Evolutionary conservation across 768 basidiomycete species (phyloP).

Genomic region (Neoboletus subvelutipes): DNA sequence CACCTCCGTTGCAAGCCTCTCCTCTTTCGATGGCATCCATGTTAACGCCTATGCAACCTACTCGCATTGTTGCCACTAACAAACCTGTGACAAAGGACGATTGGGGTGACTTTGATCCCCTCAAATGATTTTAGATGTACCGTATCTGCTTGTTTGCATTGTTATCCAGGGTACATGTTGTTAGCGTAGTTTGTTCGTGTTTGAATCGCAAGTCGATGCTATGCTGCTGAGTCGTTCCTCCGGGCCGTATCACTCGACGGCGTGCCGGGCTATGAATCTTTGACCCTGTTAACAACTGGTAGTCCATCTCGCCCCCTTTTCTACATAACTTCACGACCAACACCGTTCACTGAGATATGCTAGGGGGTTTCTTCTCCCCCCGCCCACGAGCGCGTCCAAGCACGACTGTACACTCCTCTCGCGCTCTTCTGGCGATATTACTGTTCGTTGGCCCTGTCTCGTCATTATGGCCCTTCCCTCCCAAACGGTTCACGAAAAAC

Average conservation of each 20-base stretch:
- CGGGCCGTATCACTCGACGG: background rate
- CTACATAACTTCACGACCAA: background rate
- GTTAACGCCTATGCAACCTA: slow-evolving; percentile 57
- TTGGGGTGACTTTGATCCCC: slow-evolving; percentile 83
- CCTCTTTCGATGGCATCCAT: slow-evolving; percentile 47
- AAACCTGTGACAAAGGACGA: slow-evolving; percentile 61
- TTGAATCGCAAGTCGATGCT: slow-evolving; percentile 16
- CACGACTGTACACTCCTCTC: background rate
- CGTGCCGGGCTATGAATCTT: slow-evolving; percentile 9
- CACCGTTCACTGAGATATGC: slow-evolving; percentile 10
- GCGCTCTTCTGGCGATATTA: slow-evolving; percentile 15
- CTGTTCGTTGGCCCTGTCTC: slow-evolving; percentile 22
- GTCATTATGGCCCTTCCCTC: slow-evolving; percentile 78
- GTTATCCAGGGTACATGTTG: background rate
- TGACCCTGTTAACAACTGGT: background rate
- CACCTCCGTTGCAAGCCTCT: slow-evolving; percentile 33
- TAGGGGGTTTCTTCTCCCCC: background rate
- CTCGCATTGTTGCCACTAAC: slow-evolving; percentile 38
- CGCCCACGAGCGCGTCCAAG: background rate
- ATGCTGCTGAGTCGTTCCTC: background rate
- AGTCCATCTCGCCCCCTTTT: background rate
- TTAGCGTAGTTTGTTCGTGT: slow-evolving; percentile 24
- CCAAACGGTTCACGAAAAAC: slow-evolving; percentile 84
- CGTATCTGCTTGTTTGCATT: slow-evolving; percentile 2
- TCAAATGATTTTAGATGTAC: slow-evolving; percentile 22